These are phyloP conservation scores for Wickerhamiella slavikovae DNA, from an alignment of 805 yeast genomes.

Conservation along the genomic window DNA sequence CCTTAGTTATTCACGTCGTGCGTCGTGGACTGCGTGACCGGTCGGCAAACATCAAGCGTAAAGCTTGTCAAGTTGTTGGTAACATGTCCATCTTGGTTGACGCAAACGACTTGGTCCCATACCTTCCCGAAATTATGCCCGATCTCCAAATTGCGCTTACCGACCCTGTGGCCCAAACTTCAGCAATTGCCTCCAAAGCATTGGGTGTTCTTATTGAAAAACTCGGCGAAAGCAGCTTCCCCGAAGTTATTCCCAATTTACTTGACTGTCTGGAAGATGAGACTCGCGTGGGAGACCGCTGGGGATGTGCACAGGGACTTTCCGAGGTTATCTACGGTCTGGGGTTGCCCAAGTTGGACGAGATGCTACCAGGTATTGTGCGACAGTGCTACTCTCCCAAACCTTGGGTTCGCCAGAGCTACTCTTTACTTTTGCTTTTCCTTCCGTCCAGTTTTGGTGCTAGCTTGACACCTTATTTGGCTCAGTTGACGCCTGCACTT, in stretches of 20 bases:
- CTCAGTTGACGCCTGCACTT: conserved; percentile 76
- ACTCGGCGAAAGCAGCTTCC: conserved; percentile 90
- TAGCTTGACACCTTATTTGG: conserved; percentile 69
- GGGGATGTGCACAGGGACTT: conserved; percentile 94
- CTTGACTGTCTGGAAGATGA: conserved; percentile 60
- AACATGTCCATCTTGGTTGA: conserved; percentile 95
- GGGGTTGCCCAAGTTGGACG: conserved; percentile 75
- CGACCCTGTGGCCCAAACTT: conserved; percentile 91
- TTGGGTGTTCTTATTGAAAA: conserved; percentile 90
- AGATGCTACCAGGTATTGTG: conserved; percentile 61
- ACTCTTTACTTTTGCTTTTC: conserved; percentile 70
- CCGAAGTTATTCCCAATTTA: conserved; percentile 67
- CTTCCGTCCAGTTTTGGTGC: conserved; percentile 84
- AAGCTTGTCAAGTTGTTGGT: conserved; percentile 95
- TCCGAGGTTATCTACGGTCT: conserved; percentile 87
- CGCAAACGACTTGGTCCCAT: conserved; percentile 65
- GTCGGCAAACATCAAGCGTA: conserved; percentile 79
- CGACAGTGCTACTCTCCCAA: conserved; percentile 47
- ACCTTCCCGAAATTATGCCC: conserved; percentile 51
- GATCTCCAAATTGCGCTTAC: conserved; percentile 91
- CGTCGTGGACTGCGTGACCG: conserved; percentile 91
- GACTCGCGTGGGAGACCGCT: conserved; percentile 64
- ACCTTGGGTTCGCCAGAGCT: conserved; percentile 70
- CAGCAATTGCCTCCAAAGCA: conserved; percentile 96
- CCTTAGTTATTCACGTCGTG: conserved; percentile 81